A percentile compares a stretch with the other conserved stretches of the same genome.
Evolutionary conservation across 192 early-diverging fungal genomes (phyloP).

Genomic region (Glomus cerebriforme): DNA sequence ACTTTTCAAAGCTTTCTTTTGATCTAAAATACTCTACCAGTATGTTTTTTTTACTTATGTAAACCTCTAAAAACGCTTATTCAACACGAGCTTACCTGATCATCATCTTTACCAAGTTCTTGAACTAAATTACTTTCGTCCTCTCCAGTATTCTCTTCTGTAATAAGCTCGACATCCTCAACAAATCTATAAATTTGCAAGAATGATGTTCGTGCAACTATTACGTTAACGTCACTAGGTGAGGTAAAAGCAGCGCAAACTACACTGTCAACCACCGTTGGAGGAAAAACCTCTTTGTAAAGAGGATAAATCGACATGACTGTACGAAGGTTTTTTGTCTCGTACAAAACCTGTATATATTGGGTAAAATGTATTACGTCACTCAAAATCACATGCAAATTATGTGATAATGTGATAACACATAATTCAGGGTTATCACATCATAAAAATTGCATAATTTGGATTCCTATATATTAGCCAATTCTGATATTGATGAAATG

Average conservation of each 20-base stretch:
- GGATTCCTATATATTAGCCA: too few species aligned
- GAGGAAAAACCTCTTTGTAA: constrained; percentile 62
- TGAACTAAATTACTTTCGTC: constrained; percentile 30
- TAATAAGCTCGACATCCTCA: constrained; percentile 46
- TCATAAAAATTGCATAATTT: too few species aligned
- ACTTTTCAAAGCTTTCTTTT: not conserved
- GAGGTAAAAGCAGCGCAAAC: constrained; percentile 64
- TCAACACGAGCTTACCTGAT: constrained; percentile 35
- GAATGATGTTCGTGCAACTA: constrained; percentile 64
- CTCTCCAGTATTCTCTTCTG: constrained; percentile 34
- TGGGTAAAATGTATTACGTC: too few species aligned
- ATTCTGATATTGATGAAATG: too few species aligned
- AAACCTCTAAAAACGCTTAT: not conserved
- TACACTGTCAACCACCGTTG: constrained; percentile 62
- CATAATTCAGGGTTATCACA: too few species aligned
- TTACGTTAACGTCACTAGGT: constrained; percentile 60
- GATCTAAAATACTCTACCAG: not conserved
- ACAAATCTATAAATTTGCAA: constrained; percentile 71
- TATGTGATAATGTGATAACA: too few species aligned
- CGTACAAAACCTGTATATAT: too few species aligned
- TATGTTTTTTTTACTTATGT: not conserved
- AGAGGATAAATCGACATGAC: constrained; percentile 56
- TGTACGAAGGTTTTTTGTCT: too few species aligned
- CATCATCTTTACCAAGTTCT: constrained; percentile 35
- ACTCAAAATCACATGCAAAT: too few species aligned